Evolutionary conservation across 2,329 filamentous ascomycete species (phyloP), one percentile per base, ranked within the genome.

Genomic region (Trichoderma sp.): DNA sequence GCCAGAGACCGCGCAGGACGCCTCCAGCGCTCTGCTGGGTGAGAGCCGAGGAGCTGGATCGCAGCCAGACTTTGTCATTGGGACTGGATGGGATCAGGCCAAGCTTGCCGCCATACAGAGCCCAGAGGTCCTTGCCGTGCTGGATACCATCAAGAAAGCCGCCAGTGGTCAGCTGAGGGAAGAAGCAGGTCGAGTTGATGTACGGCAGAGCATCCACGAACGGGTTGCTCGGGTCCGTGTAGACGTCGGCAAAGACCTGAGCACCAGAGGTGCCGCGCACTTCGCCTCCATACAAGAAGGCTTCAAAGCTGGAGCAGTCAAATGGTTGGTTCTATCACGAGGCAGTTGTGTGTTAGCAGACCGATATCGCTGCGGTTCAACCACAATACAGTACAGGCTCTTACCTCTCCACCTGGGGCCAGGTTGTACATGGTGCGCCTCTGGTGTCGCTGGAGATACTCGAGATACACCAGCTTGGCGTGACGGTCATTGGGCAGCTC

Each of bases 351-450:
- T 34, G 43, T 70, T n/a, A 63, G 57, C 24, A 15, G 21, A 7
- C 18, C 14, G 2, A 7, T 11, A 11, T 24, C 5, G 6, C 3
- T 5, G 9, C 26, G 2, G 9, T 32, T n/a, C n/a, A 11, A 21
- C 30, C 14, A 39, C 30, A 28, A n/a, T 3, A 28, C 15, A 11
- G 39, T 11, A 26, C 6, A 18, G 7, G 1, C n/a, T 51, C 67
- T 63, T 14, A 70, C 67, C 67, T 70, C 67, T 39, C 67, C 67
- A 6, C 67, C 67, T 4, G 67, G 67, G 9, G 67, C 67, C 39
- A 70, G 21, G 21, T 70, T 70, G 15, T 70, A 70, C 67, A 70
- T 70, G 43, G 67, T 70, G 15, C 67, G 67, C n/a, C 67, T 61
- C 21, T 70, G 67, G 58, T 70, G 67, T 7, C 67, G 28, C 39